phyloP scores from a whole-genome alignment of 345 rosid species.

The Salix arbutifolia region DNA sequence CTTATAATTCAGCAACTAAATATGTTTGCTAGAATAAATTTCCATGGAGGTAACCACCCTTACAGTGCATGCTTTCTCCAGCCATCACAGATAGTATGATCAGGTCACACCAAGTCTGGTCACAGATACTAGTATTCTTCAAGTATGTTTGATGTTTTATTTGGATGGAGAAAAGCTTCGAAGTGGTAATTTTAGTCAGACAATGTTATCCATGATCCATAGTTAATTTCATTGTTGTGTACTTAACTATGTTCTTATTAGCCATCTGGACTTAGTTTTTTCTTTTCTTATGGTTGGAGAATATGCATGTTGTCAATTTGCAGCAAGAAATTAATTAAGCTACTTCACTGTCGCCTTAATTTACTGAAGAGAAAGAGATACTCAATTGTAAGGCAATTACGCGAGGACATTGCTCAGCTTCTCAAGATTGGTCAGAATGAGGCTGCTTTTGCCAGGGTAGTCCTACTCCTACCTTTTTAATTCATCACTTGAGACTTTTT shows the following conservation, averaged over 20 bases:
- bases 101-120: not conserved
- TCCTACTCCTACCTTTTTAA: not conserved
- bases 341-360: slow-evolving; percentile 20
- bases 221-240: not conserved
- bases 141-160: slow-evolving; percentile 5
- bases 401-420: slow-evolving; percentile 20
- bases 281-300: not conserved
- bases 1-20: not conserved
- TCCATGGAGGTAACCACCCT: not conserved
- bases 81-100: not conserved
- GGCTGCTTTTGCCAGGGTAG: slow-evolving; percentile 15
- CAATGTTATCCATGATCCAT: not conserved
- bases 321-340: slow-evolving; percentile 21
- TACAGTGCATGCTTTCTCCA: not conserved
- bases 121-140: not conserved
- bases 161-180: slow-evolving; percentile 23
- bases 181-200: slow-evolving; percentile 12
- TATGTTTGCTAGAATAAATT: not conserved
- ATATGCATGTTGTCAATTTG: not conserved
- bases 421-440: slow-evolving; percentile 12
- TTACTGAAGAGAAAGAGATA: slow-evolving; percentile 17
- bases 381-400: slow-evolving; percentile 14
- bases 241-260: not conserved
- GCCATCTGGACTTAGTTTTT: not conserved
- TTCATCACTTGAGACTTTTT: not conserved